These are phyloP conservation scores for Fusarium duplospermum DNA, from an alignment of 2,329 filamentous ascomycete species.

Conservation along the genomic window DNA sequence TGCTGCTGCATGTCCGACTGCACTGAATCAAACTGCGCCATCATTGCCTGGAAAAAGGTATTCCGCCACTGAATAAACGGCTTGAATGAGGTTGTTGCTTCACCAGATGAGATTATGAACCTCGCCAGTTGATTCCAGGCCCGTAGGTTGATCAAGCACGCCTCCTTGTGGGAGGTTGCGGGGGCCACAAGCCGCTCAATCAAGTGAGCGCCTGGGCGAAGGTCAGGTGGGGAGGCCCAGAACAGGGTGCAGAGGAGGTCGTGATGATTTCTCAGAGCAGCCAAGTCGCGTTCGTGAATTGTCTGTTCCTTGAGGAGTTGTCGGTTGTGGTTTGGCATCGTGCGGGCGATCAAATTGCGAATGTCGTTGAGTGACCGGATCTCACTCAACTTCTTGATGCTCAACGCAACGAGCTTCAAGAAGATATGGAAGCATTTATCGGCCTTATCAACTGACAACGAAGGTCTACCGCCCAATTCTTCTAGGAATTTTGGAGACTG, in stretches of 20 bases:
- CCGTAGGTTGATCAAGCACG: constrained; percentile 71
- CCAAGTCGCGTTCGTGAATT: constrained; percentile 70
- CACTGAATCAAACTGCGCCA: constrained; percentile 68
- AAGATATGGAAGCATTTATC: constrained; percentile 77
- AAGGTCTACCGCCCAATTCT: constrained; percentile 59
- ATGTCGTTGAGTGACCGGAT: constrained; percentile 66
- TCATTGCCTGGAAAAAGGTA: constrained; percentile 66
- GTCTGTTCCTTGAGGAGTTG: constrained; percentile 72
- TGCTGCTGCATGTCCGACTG: constrained; percentile 68
- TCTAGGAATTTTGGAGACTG: constrained; percentile 72
- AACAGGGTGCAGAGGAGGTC: constrained; percentile 75
- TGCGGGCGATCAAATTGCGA: constrained; percentile 69
- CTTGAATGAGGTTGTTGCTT: constrained; percentile 61
- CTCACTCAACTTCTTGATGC: constrained; percentile 63
- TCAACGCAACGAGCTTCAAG: constrained; percentile 71
- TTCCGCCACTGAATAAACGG: constrained; percentile 63
- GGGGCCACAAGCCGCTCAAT: constrained; percentile 71
- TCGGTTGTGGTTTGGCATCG: constrained; percentile 74
- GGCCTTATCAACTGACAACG: constrained; percentile 61
- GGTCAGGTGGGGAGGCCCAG: constrained; percentile 68
- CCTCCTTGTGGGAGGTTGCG: constrained; percentile 72
- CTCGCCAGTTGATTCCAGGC: constrained; percentile 72
- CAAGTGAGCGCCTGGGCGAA: constrained; percentile 64
- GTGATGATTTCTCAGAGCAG: constrained; percentile 75
- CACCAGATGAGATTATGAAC: constrained; percentile 64